Base-by-base conservation (phyloP, 805 yeast genomes). In the Kluyveromyces starmeri region DNA sequence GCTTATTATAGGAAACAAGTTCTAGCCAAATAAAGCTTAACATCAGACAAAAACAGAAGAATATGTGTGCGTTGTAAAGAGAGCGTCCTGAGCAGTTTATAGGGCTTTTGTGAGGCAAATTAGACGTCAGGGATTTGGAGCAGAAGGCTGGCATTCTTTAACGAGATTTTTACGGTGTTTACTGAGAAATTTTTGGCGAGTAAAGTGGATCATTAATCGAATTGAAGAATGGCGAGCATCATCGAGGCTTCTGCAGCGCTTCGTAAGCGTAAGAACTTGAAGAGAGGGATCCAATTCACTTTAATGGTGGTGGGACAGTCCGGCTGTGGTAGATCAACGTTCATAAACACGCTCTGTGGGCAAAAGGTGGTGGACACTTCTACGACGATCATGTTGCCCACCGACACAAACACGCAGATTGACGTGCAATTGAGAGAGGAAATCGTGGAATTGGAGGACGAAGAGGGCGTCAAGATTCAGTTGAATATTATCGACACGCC, bases 301-400 rank as follows among this genome's bases (percentile, higher is more conserved):
- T 56, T 83, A 39, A 78, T 86, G 89, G 78, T 83, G 24, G 78
- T 84, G 37, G 96, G 96, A 27, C 81, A 83, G 53, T 74, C 79
- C 30, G 96, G 96, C 2, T 65, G 77, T 29, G 96, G 96, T 12
- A 73, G 95, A 55, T 81, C 95, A n/a, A 86, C 95, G 4, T 80
- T 86, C 50, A 83, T 88, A 55, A 86, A 88, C 63, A 81, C 94
- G 23, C 67, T 86, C 35, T 86, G 96, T 62, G 95, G 83, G 40
- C 92, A 86, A 44, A 77, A 81, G 46, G 86, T 86, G 24, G 89
- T 82, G 9, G 84, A 81, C 27, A 68, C 77, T 1, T 73, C 83
- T 2, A 70, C 78, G 20, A 76, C 85, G 1, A 64, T 71, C 10
- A 56, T 69, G 40, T 50, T 66, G 18, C 68, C 70, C 18, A 76